Conservation (phyloP, 306 rosid species). For the Medicago ruthenica region DNA sequence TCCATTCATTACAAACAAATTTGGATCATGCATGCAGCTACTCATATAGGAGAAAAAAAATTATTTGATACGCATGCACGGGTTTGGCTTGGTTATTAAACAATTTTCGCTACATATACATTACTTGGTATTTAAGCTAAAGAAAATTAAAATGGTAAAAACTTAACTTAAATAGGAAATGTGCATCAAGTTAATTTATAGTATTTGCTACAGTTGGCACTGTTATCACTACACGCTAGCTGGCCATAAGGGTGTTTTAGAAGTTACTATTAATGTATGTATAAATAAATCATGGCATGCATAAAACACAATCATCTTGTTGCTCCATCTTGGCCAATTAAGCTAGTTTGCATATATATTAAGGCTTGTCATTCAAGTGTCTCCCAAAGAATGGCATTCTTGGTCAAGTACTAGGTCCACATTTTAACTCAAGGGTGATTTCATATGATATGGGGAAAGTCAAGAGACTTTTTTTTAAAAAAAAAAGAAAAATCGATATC, state of each 20-base stretch:
- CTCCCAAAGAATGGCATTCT: constrained; percentile 35
- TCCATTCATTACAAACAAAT: too few species aligned
- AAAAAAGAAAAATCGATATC: too few species aligned
- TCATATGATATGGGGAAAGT: neutral
- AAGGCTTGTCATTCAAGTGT: constrained; percentile 15
- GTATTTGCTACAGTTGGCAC: constrained; percentile 20
- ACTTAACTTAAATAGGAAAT: constrained; percentile 25
- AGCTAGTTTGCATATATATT: neutral
- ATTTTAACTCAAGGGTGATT: constrained; percentile 27
- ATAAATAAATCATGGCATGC: neutral
- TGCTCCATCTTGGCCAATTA: constrained; percentile 36
- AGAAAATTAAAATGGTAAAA: neutral
- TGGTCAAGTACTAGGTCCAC: neutral
- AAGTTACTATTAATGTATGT: constrained; percentile 44
- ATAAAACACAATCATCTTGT: constrained; percentile 58
- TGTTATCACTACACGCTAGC: constrained; percentile 41
- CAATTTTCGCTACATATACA: too few species aligned
- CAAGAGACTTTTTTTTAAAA: neutral
- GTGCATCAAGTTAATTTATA: neutral
- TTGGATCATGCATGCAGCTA: too few species aligned
- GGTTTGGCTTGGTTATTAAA: too few species aligned
- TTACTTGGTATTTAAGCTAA: too few species aligned
- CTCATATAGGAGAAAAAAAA: too few species aligned
- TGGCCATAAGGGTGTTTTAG: constrained; percentile 37
- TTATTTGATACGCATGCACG: too few species aligned